Base-by-base conservation (phyloP, 495 filamentous ascomycete genomes). In the Aspergillus sclerotiicarbonarius region DNA sequence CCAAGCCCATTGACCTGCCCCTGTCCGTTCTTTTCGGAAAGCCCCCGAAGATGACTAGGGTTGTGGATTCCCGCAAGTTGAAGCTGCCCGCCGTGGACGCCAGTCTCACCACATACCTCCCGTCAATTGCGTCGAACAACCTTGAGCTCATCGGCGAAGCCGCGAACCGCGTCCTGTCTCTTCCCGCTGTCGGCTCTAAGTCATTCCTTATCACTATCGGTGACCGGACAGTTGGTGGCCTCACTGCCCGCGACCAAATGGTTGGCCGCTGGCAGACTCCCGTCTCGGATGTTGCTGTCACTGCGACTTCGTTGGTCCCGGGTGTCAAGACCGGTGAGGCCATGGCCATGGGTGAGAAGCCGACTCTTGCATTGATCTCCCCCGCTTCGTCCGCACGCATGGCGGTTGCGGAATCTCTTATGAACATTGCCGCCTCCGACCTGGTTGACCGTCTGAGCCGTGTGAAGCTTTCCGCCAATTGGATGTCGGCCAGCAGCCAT, bases 251-350 rank as follows among this genome's bases (percentile, higher is more conserved):
- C 59, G 94, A 97, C 70, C 94, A 98, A 68, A 93, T 98, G 87
- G 92, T 96, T 60, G 94, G 94, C 8, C 89, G 87, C 31, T 98
- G 92, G 91, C 94, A 98, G 68, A 88, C 87, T n/a, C 94, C 94
- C 13, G 91, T 98, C 9, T 84, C 94, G 6, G 92, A 98, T 67
- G 91, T 94, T 43, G 90, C 91, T 4, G 92, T 98, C 18, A 98
- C 93, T 10, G 85, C 89, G 0, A 90, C 92, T 0, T 87, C 91
- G 0, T 82, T 98, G 60, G 82, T 81, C 31, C 69, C 83, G 16
- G 87, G 86, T 16, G 79, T 88, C 6, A 87, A 81, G 65, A 90
- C 90, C 47, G 94, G 94, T 59, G 94, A 98, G 72, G 91, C 92
- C 8, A 96, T 97, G 90, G 89, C 91, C 0, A 96, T 97, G 87